Evolutionary conservation across 768 basidiomycete species (phyloP).

Genomic region (Cyclocybe aegerita): DNA sequence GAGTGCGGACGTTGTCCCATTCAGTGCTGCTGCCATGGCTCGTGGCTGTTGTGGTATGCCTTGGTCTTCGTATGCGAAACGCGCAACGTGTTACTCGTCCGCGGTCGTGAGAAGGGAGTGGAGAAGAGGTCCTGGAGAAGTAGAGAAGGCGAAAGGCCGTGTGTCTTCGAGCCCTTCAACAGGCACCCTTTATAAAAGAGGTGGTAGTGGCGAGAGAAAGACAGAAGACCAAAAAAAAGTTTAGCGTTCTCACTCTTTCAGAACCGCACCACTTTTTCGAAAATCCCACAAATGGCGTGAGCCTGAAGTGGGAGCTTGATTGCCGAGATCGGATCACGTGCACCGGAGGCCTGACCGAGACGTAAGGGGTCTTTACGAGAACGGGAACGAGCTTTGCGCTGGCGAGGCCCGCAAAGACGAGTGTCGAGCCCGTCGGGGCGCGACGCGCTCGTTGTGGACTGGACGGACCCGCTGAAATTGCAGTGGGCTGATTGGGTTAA

Average conservation of each 20-base stretch:
- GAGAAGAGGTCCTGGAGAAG: neutral
- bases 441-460: no score
- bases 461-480: no score
- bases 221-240: neutral
- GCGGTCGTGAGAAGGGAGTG: neutral
- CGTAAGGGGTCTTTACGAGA: no score
- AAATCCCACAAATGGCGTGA: slow-evolving; percentile 22
- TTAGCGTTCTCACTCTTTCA: slow-evolving; percentile 2
- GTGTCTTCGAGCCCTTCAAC: no score
- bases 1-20: slow-evolving; percentile 6
- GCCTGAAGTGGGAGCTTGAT: neutral
- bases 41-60: neutral
- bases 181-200: neutral
- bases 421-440: no score
- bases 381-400: no score
- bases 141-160: neutral
- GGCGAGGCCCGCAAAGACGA: no score
- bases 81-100: neutral
- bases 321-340: neutral
- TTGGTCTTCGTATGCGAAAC: neutral
- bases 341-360: neutral
- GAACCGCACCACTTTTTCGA: slow-evolving; percentile 19
- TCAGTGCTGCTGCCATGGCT: slow-evolving; percentile 45
- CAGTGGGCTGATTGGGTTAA: no score
- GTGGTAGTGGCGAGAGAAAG: slow-evolving; percentile 7